phyloP scores from a whole-genome alignment of 257 asterid species.

The Nicotiana sylvestris region DNA sequence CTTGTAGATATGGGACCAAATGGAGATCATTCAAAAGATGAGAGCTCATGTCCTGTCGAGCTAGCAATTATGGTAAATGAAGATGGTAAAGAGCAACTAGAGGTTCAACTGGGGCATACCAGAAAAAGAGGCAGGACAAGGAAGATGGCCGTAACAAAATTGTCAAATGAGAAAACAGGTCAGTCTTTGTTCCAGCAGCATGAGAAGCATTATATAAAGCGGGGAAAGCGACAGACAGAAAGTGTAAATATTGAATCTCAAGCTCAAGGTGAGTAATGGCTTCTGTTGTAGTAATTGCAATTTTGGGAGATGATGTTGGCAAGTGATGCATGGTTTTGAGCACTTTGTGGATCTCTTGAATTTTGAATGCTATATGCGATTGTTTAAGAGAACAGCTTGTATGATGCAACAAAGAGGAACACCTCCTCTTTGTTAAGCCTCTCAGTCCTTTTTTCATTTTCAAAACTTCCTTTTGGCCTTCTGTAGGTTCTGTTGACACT shows the following conservation, averaged over 20 bases:
- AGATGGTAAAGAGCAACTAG: constrained; percentile 16
- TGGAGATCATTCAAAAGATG: constrained; percentile 25
- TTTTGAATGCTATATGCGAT: not conserved
- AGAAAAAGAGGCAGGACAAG: constrained; percentile 17
- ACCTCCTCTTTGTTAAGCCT: not conserved
- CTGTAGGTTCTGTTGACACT: constrained; percentile 33
- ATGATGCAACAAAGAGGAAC: not conserved
- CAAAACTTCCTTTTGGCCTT: constrained; percentile 13
- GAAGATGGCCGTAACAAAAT: constrained; percentile 14
- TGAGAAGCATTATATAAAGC: constrained; percentile 31
- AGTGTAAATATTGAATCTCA: constrained; percentile 25
- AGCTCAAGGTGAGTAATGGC: constrained; percentile 32
- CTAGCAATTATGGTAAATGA: constrained; percentile 11
- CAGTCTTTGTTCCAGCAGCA: constrained; percentile 27
- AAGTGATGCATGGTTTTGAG: not conserved
- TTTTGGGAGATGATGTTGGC: not conserved
- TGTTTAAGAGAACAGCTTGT: not conserved
- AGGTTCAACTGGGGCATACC: constrained; percentile 20
- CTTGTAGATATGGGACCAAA: not conserved
- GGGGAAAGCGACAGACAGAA: constrained; percentile 32
- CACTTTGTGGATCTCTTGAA: not conserved
- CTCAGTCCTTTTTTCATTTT: constrained; percentile 5
- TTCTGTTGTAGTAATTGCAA: not conserved
- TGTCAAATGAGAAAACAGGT: constrained; percentile 23
- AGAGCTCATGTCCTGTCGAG: constrained; percentile 17